These are phyloP conservation scores for Cercospora citrullina DNA, from an alignment of 2,329 filamentous ascomycete genomes.

Conservation along the genomic window DNA sequence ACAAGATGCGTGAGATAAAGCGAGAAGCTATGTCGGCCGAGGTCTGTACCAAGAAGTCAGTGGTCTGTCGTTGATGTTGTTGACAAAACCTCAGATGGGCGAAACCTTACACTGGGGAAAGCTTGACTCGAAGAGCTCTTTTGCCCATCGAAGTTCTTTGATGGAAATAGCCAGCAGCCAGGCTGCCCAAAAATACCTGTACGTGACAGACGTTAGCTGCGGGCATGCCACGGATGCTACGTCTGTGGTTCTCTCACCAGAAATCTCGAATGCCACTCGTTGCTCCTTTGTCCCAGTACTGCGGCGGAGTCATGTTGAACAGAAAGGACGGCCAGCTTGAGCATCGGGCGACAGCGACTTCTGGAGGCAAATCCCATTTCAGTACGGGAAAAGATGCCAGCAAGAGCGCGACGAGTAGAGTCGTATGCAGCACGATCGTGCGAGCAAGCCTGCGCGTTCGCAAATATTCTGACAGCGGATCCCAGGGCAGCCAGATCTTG, in stretches of 20 bases:
- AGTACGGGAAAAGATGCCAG: slow-evolving; percentile 17
- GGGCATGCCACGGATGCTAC: background rate
- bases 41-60: slow-evolving; percentile 35
- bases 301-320: slow-evolving; percentile 8
- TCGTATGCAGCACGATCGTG: slow-evolving; percentile 17
- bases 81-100: background rate
- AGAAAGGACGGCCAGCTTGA: slow-evolving; percentile 13
- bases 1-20: slow-evolving; percentile 66
- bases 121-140: slow-evolving; percentile 21
- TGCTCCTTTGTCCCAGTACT: slow-evolving; percentile 10
- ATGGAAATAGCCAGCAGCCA: slow-evolving; percentile 26
- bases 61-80: background rate
- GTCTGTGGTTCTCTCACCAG: slow-evolving; percentile 7
- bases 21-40: slow-evolving; percentile 61
- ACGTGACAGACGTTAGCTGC: slow-evolving; percentile 12
- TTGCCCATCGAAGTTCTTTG: slow-evolving; percentile 26
- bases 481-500: slow-evolving; percentile 20
- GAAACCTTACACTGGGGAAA: slow-evolving; percentile 20
- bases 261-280: slow-evolving; percentile 12
- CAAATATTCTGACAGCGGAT: slow-evolving; percentile 8
- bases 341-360: slow-evolving; percentile 11
- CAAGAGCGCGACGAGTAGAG: slow-evolving; percentile 20
- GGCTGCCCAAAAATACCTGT: slow-evolving; percentile 59
- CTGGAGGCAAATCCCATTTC: background rate
- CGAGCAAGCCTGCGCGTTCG: slow-evolving; percentile 3